Base-by-base conservation (phyloP, 75 land plant genomes). In the Cupressus sempervirens region DNA sequence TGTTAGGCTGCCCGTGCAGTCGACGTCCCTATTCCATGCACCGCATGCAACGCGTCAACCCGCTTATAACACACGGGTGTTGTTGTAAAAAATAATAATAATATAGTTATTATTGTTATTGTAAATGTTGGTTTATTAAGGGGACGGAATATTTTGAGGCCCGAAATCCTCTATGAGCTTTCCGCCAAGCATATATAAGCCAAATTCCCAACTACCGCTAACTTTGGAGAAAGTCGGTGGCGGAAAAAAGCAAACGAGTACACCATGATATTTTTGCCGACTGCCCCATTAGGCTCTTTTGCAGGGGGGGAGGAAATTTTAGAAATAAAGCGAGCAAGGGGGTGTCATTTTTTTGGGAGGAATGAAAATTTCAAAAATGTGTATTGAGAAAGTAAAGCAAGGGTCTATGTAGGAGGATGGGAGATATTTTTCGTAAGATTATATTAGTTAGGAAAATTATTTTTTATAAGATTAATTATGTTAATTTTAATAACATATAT, bases 1-100 rank as follows among this genome's bases (percentile, higher is more conserved):
- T 79, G 81, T 14, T 32, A 2, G 2, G 35, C 35, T 30, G 35
- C 74, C 32, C 74, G 2, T 30, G 2, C 35, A 6, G n/a, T 3
- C 50, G 46, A 36, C 67, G 8, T 62, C 79, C 79, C 23, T 18
- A 76, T 76, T 76, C 79, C 79, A 76, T 40, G 79, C 79, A 76
- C 41, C 79, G 79, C 79, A 76, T 76, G 79, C 46, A 79, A 45
- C 48, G 74, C 74, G 43, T 36, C 29, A 26, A 26, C 46, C 81
- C n/a, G 12, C 14, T n/a, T 50, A 23, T 26, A 65, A 65, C 68
- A 65, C 68, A 4, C 68, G 68, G 68, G n/a, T 65, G 68, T 50
- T 11, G 12, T 0, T 12, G 52, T 11, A 50, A 50, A 72, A 30
- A 70, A 30, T 70, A 26, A 30, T 70, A 38, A 43, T 43, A 5